Base-by-base conservation (phyloP, 1,139 yeast species). In the Entelexis sorbosivorans region DNA sequence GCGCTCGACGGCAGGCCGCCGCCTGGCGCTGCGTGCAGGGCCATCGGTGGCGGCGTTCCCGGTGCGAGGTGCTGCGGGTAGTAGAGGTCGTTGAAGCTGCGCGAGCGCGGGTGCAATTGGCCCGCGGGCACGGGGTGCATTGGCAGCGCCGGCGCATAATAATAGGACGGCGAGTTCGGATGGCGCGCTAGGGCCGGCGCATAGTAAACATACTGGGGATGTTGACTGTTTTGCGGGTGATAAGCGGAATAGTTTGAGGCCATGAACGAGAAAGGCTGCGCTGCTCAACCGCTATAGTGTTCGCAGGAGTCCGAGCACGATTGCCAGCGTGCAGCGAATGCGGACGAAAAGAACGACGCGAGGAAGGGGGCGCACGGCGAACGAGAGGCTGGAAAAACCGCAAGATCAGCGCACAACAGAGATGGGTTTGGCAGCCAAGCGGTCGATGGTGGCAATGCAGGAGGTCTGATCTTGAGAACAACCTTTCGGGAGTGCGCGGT, bases 181-280 rank as follows among this genome's bases (percentile, higher is more conserved):
- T 42, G 45, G 4, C 45, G 45, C 13, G 45, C 45, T 42, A 42
- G 22, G 38, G 17, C 29, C 29, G 45, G 45, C 28, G 45, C 16
- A n/a, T 31, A 42, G 36, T 42, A 42, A n/a, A 42, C 38, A 22
- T 42, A 42, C 36, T 42, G 45, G 13, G 40, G 49, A 9, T 19
- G 44, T 13, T 31, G 42, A 8, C 10, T 26, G 35, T 35, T 17
- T 13, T 40, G 42, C n/a, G 46, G 33, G 16, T 42, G 20, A 34
- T 51, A 51, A 13, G 52, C 39, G 9, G 53, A 49, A 26, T 43
- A 51, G 46, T 51, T 51, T 20, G 53, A 49, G 10, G 53, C 53
- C 53, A 51, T 50, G 22, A 13, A 42, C 28, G 14, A 8, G n/a
- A 28, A 20, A 36, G 5, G 29, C 20, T 5, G 26, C 34, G 33